Evolutionary conservation across 108 stramenopile species (phyloP).

Genomic region (Skeletonema tropicum): DNA sequence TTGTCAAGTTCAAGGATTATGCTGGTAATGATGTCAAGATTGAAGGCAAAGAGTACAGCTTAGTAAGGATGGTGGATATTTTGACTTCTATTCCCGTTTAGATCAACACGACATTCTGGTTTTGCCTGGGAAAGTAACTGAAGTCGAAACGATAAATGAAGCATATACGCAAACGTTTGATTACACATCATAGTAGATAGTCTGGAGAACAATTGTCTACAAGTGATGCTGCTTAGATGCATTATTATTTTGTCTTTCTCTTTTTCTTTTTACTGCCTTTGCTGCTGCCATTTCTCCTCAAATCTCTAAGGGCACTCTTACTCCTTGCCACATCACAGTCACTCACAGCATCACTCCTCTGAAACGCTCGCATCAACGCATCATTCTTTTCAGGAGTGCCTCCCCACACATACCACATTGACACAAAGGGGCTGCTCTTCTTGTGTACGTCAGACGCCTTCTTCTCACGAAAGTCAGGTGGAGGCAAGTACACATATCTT

Average conservation of each 20-base stretch:
- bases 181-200: background rate
- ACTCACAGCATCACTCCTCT: conserved; percentile 16
- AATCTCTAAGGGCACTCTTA: conserved; percentile 82
- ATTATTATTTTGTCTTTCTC: background rate
- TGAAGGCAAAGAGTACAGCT: conserved; percentile 83
- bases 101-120: conserved; percentile 5
- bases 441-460: conserved; percentile 87
- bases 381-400: conserved; percentile 63
- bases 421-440: conserved; percentile 81
- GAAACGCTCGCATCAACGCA: conserved; percentile 48
- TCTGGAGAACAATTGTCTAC: background rate
- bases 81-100: conserved; percentile 53
- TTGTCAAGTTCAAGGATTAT: conserved; percentile 94
- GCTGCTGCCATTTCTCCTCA: conserved; percentile 62
- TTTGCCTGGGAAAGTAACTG: background rate
- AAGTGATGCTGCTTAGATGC: too few relatives aligned
- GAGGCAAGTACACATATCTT: conserved; percentile 88
- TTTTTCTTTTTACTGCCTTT: conserved; percentile 5
- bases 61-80: conserved; percentile 93
- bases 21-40: conserved; percentile 93
- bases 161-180: too few relatives aligned
- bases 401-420: conserved; percentile 92
- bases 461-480: conserved; percentile 76
- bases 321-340: conserved; percentile 78
- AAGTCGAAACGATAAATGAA: too few relatives aligned